phyloP scores from a whole-genome alignment of 2,329 filamentous ascomycete genomes.

The Coniella lustricola region DNA sequence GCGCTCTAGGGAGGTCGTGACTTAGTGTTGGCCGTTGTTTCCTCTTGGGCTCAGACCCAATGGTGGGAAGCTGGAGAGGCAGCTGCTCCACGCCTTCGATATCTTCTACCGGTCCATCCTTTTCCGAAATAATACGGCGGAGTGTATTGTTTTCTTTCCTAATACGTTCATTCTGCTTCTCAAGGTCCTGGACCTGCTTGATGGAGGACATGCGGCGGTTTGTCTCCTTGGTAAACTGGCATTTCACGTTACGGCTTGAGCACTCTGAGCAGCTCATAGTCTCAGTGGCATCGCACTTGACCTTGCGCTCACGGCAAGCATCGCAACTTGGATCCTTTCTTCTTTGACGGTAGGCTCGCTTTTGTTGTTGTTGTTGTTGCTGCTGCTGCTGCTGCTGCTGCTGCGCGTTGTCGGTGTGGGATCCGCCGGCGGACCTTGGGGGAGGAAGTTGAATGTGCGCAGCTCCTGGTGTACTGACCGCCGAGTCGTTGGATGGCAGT shows the following conservation, averaged over 20 bases:
- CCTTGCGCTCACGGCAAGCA: slow-evolving; percentile 81
- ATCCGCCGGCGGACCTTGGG: slow-evolving; percentile 25
- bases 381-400: slow-evolving; percentile 67
- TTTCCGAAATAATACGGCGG: slow-evolving; percentile 53
- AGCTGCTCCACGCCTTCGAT: slow-evolving; percentile 37
- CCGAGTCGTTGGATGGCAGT: slow-evolving; percentile 51
- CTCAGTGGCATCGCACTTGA: slow-evolving; percentile 93
- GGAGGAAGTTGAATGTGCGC: slow-evolving; percentile 30
- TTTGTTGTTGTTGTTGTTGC: slow-evolving; percentile 59
- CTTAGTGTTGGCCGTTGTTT: slow-evolving; percentile 54
- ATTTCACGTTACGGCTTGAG: slow-evolving; percentile 92
- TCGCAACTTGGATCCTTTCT: slow-evolving; percentile 97
- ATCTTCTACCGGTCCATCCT: slow-evolving; percentile 34
- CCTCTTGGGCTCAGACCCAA: slow-evolving; percentile 59
- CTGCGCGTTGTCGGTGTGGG: slow-evolving; percentile 25
- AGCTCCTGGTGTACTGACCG: slow-evolving; percentile 45
- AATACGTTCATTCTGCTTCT: slow-evolving; percentile 78
- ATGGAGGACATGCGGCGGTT: slow-evolving; percentile 98
- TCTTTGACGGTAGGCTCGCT: slow-evolving; percentile 88
- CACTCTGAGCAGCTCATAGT: slow-evolving; percentile 96
- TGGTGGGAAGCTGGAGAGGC: slow-evolving; percentile 53
- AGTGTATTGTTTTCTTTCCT: slow-evolving; percentile 74
- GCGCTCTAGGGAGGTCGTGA: slow-evolving; percentile 64
- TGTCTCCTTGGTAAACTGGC: slow-evolving; percentile 98
- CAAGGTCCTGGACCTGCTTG: slow-evolving; percentile 96